Base-by-base conservation (phyloP, 164 flowering plant species). In the Liriodendron chinense region DNA sequence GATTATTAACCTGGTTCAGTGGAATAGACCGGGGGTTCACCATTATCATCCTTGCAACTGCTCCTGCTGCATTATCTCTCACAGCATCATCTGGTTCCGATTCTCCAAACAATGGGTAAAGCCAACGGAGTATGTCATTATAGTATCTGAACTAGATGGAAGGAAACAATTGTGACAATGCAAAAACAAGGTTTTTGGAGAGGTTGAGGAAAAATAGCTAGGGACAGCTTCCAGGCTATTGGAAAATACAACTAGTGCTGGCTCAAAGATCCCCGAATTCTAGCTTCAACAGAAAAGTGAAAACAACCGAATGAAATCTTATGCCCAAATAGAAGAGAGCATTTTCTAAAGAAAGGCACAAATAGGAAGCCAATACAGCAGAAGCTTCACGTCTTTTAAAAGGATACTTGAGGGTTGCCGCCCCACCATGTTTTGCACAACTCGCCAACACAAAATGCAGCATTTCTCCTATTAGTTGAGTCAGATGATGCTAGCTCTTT, bases 31-130 rank as follows among this genome's bases (percentile, higher is more conserved):
- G 92, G 16, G 97, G 99, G 70, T 90, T 92, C 70, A 87, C 90
- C 94, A 91, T 90, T 53, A 95, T 95, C 99, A 95, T 93, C 79
- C 96, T 91, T 81, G 99, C 94, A 78, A 94, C 89, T 53, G 99
- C 98, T 80, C 99, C 98, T 75, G 98, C 99, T 24, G 99, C 98
- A 84, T 96, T 96, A 81, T 96, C 99, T 80, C 95, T 89, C 20
- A 96, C 99, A 48, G 99, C 99, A 88, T 87, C 85, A 83, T 96
- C 98, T 25, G 90, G 91, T 79, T 96, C 99, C 48, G 96, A 83
- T 59, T 92, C 99, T 48, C 96, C 96, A 86, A 96, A 96, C 78
- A 96, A 76, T n/a, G 98, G 96, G 83, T 84, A 84, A 65, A 94
- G 89, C 72, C 87, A 90, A 65, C 88, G 90, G 77, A 96, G 87